Evolutionary conservation across 441 rosid species (phyloP).

Genomic region (Lagerstroemia fauriei): DNA sequence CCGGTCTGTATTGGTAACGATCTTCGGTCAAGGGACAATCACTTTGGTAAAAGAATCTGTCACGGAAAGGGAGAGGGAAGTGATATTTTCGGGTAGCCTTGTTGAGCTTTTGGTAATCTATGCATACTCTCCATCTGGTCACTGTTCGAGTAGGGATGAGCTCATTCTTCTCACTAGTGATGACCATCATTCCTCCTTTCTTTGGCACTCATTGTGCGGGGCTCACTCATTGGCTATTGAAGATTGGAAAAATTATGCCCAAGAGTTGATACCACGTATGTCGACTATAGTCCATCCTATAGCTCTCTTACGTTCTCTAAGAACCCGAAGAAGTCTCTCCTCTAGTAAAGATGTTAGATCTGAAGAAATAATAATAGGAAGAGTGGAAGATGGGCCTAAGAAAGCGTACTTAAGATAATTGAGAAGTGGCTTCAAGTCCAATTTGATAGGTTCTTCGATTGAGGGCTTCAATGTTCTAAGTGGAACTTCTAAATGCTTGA

Average conservation of each 20-base stretch:
- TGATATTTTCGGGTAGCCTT: constrained; percentile 6
- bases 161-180: background rate
- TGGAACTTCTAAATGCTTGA: background rate
- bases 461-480: background rate
- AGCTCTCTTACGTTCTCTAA: background rate
- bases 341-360: background rate
- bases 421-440: background rate
- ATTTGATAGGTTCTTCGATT: background rate
- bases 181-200: background rate
- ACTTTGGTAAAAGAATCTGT: no score
- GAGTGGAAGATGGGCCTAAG: background rate
- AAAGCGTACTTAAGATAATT: background rate
- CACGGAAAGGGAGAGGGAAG: background rate
- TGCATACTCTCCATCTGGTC: constrained; percentile 1
- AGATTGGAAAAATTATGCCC: background rate
- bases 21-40: no score
- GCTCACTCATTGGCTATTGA: background rate
- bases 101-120: constrained; percentile 3
- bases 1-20: no score
- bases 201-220: background rate
- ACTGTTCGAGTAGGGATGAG: background rate
- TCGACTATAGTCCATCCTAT: background rate
- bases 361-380: background rate
- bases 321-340: background rate
- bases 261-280: background rate